phyloP scores from a whole-genome alignment of 2,329 filamentous ascomycete genomes.

The Cordyceps militaris region DNA sequence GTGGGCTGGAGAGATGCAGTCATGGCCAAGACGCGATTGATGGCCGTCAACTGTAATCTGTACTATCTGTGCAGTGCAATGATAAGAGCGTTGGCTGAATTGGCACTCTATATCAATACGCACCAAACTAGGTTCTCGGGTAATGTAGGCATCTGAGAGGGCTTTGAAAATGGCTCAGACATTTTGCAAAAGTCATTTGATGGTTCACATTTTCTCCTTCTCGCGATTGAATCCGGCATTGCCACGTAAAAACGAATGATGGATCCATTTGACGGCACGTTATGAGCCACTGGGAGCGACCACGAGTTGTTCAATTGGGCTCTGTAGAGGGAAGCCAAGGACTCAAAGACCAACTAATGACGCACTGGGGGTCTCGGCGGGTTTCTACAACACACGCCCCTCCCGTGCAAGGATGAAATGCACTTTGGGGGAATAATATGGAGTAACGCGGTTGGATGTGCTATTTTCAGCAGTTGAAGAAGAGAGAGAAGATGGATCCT shows the following conservation, averaged over 20 bases:
- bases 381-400: background rate
- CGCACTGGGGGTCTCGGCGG: background rate
- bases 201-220: background rate
- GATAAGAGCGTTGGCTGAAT: background rate
- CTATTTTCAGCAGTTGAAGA: background rate
- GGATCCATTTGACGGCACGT: background rate
- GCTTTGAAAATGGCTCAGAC: background rate
- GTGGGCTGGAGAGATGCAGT: conserved; percentile 2
- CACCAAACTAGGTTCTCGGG: background rate
- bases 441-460: background rate
- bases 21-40: conserved; percentile 3
- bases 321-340: background rate
- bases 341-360: background rate
- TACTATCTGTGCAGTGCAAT: background rate
- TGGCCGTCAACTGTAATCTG: background rate
- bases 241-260: background rate
- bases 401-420: background rate
- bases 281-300: conserved; percentile 2
- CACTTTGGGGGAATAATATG: conserved; percentile 1
- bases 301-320: background rate
- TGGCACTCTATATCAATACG: background rate
- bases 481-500: background rate
- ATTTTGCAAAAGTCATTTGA: background rate
- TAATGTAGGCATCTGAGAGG: background rate
- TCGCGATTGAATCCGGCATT: background rate